Base-by-base conservation (phyloP, 306 rosid genomes). In the Crotalaria pallida region DNA sequence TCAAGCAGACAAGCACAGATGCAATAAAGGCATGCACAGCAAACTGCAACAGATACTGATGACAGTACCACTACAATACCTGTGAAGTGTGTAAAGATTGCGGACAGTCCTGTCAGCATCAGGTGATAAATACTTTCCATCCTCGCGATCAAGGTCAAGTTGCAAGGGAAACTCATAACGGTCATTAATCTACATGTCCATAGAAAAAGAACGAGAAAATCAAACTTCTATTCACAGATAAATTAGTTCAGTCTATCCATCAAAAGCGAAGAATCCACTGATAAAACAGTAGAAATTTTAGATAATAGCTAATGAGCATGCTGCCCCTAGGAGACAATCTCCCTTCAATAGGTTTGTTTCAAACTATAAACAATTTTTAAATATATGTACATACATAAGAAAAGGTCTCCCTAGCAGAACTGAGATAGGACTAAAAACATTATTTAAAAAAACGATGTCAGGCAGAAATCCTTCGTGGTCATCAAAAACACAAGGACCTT, bases 161-260 rank as follows among this genome's bases (percentile, higher is more conserved):
- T 95, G 91, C 86, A 95, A 79, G 12, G 99, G 99, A 77, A 95
- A 95, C 86, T 95, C 99, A 79, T 95, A 95, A 24, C 93, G 93
- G 75, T 95, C 99, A 75, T 95, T 95, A 61, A 95, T 95, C 99
- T 95, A 77, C 80, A 65, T 10, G 65, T 65, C 0, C 33, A 65
- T 9, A 40, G 13, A 0, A 21, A 1, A 1, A 43, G 10, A 36
- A 4, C 17, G 22, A 18, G 8, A 49, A 50, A 18, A 57, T 69
- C 33, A 48, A 58, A n/a, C 69, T 24, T 41, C 50, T n/a, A 57
- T 3, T 7, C 21, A 55, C 18, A 31, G 48, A 8, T 29, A 48
- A 27, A 10, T 50, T 45, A 67, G 55, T 72, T 59, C 66, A 33
- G 48, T 43, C 29, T 38, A 68, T 56, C 34, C 63, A 75, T 40